Evolutionary conservation across 768 basidiomycete genomes (phyloP).

Genomic region (Boletus rufocinnamomeus): DNA sequence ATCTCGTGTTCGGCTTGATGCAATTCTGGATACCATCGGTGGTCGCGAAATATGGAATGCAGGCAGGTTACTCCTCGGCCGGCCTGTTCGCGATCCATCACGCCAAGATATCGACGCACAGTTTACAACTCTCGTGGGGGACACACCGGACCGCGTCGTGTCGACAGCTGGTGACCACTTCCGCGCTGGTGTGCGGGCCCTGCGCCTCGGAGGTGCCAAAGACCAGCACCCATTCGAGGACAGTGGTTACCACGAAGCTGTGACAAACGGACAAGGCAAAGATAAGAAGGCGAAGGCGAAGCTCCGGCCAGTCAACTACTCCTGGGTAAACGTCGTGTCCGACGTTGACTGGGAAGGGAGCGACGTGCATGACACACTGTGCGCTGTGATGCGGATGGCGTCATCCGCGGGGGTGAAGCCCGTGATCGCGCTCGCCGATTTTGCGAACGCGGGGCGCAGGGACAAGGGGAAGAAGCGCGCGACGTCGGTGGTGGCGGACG

Average conservation of each 20-base stretch:
- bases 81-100: constrained; percentile 28
- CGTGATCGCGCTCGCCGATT: constrained; percentile 24
- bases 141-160: constrained; percentile 61
- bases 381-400: constrained; percentile 41
- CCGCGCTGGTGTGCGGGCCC: constrained; percentile 67
- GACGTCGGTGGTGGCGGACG: constrained; percentile 10
- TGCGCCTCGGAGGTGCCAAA: constrained; percentile 39
- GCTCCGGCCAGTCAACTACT: constrained; percentile 62
- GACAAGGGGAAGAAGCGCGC: constrained; percentile 34
- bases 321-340: constrained; percentile 78
- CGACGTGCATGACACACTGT: constrained; percentile 60
- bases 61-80: constrained; percentile 58
- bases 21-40: constrained; percentile 80
- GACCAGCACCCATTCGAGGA: constrained; percentile 31
- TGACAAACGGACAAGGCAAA: constrained; percentile 25
- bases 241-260: constrained; percentile 26
- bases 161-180: constrained; percentile 75
- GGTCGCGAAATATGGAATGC: constrained; percentile 81
- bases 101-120: constrained; percentile 42
- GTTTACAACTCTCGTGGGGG: constrained; percentile 83
- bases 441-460: constrained; percentile 13
- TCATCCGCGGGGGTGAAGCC: constrained; percentile 37
- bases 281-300: constrained; percentile 35
- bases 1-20: constrained; percentile 58
- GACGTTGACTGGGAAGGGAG: constrained; percentile 85